Base-by-base conservation (phyloP, 2,329 filamentous ascomycete species). In the Pyrenochaeta sp. region DNA sequence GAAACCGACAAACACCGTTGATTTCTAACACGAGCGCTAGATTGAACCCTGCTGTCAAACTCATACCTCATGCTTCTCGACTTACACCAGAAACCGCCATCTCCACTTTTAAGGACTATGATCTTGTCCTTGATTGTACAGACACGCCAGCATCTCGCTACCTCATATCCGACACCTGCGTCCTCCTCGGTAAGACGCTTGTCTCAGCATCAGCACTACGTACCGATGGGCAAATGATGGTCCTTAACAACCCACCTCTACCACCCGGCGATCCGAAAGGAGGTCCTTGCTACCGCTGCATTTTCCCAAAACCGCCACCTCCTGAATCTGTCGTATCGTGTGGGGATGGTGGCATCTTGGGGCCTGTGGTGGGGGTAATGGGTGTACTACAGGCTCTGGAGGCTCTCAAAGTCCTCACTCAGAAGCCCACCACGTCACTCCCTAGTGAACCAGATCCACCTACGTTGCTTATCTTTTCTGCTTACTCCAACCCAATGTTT, bases 61-160 rank as follows among this genome's bases (percentile, higher is more conserved):
- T 90, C 61, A 69, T 81, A 13, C 72, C 84, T 0, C 80, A 95
- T 63, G 68, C 72, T 7, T 76, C 78, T 10, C 86, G 88, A 52
- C 80, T 96, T 10, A 84, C 82, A 0, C 80, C 90, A 0, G 74
- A 83, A 45, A 89, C 87, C 38, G 88, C 90, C 0, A 72, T 83
- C 6, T 69, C 77, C 0, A 84, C 90, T 27, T 82, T 96, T 42
- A 72, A 77, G 0, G 60, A 76, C 3, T 97, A 96, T 65, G 90
- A 96, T 60, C 58, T 96, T 1, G 84, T 97, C 2, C 83, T 99
- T 9, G 94, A 99, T 71, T 99, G 94, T 69, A 97, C 93, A 7
- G 94, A 99, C 71, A 91, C 93, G 54, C 93, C 94, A 0, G 87
- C 89, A 1, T 89, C 90, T 0, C 88, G 94, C 29, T 97, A 99